Evolutionary conservation across 805 yeast genomes (phyloP).

Genomic region (Pachysolen tannophilus): DNA sequence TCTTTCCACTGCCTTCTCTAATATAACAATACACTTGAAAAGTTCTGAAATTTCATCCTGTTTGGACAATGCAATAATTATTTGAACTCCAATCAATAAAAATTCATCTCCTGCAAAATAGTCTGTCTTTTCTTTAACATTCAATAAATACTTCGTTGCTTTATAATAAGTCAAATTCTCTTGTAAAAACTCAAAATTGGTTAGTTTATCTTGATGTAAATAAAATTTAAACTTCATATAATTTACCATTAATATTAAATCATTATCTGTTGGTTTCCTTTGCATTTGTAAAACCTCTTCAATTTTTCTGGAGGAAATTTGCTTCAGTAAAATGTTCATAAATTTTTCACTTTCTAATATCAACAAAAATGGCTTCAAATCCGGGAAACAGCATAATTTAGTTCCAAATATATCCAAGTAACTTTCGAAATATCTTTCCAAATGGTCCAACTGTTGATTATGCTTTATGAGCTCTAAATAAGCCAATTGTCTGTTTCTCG

Average conservation of each 20-base stretch:
- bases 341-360: neutral
- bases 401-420: constrained; percentile 40
- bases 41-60: constrained; percentile 15
- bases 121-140: constrained; percentile 48
- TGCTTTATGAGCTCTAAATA: constrained; percentile 32
- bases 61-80: constrained; percentile 14
- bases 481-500: constrained; percentile 55
- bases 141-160: constrained; percentile 26
- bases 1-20: constrained; percentile 45
- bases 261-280: constrained; percentile 14
- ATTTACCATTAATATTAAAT: constrained; percentile 20
- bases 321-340: constrained; percentile 8
- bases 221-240: constrained; percentile 36
- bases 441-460: constrained; percentile 11
- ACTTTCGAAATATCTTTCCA: constrained; percentile 22
- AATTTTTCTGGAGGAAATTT: constrained; percentile 11
- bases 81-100: constrained; percentile 44
- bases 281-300: constrained; percentile 7
- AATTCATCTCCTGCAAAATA: constrained; percentile 66
- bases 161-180: constrained; percentile 32
- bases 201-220: constrained; percentile 17
- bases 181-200: constrained; percentile 15
- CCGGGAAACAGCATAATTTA: constrained; percentile 61
- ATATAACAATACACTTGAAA: constrained; percentile 36
- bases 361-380: constrained; percentile 32